phyloP scores from a whole-genome alignment of 1,284 basidiomycete genomes.

The Hortiboletus rubellus region DNA sequence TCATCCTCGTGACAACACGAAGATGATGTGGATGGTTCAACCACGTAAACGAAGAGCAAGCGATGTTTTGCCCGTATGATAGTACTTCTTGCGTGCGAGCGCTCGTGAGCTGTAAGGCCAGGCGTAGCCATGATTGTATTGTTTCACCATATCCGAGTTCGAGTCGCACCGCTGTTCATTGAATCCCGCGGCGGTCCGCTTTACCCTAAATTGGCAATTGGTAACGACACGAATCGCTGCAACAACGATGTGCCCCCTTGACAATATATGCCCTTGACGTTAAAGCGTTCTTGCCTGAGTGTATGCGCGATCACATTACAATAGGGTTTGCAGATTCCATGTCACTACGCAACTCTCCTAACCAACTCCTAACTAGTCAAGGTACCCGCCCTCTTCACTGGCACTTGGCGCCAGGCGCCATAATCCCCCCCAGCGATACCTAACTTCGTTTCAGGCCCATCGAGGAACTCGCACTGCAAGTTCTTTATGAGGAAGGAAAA shows the following conservation, averaged over 20 bases:
- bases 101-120: not conserved
- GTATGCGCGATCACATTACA: not conserved
- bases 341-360: slow-evolving; percentile 1
- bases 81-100: no score
- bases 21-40: no score
- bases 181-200: not conserved
- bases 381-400: slow-evolving; percentile 46
- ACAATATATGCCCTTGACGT: no score
- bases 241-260: no score
- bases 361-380: slow-evolving; percentile 37
- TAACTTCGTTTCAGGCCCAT: slow-evolving; percentile 42
- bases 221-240: no score
- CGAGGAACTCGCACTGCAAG: slow-evolving; percentile 45
- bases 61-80: not conserved
- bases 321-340: not conserved
- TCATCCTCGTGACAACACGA: no score
- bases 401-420: slow-evolving; percentile 44
- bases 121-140: no score
- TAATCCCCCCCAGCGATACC: slow-evolving; percentile 33
- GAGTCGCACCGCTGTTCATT: not conserved
- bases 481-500: slow-evolving; percentile 45
- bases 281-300: no score
- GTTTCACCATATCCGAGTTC: no score
- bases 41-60: not conserved
- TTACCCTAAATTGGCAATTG: not conserved